Conservation (phyloP, 2,329 filamentous ascomycete genomes). For the Neonectria ditissima region DNA sequence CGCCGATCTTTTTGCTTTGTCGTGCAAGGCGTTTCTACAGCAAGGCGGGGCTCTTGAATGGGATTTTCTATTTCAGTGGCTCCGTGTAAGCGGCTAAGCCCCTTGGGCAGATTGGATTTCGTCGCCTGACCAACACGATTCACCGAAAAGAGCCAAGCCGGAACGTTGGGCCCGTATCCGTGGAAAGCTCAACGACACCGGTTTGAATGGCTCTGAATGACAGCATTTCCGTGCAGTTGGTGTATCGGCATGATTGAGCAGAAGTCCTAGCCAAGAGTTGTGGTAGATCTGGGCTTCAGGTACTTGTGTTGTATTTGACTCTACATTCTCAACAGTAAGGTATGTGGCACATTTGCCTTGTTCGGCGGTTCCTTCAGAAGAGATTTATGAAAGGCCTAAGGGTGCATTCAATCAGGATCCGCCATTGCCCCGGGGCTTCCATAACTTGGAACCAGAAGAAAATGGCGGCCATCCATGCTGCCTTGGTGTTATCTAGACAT, state of each 20-base stretch:
- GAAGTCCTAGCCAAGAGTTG: not conserved
- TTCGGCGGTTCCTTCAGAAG: not conserved
- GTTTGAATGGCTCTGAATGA: not conserved
- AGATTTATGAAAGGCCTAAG: no score
- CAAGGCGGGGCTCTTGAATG: not conserved
- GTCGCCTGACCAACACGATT: not conserved
- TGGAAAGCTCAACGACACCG: not conserved
- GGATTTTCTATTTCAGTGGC: not conserved
- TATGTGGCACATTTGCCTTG: not conserved
- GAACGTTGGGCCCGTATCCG: no score
- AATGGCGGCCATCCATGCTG: no score
- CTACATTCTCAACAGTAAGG: not conserved
- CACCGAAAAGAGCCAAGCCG: not conserved
- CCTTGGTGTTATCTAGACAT: not conserved
- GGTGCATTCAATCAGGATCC: no score
- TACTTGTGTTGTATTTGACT: not conserved
- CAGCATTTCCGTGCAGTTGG: not conserved
- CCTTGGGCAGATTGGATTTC: not conserved
- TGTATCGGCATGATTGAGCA: not conserved
- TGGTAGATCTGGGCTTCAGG: not conserved
- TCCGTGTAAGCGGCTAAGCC: not conserved
- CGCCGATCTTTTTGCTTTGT: not conserved
- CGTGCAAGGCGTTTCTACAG: not conserved
- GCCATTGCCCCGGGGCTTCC: no score
- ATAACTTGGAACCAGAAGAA: not conserved